A percentile compares a stretch with the other conserved stretches of the same genome.
phyloP scores from a whole-genome alignment of 169 alveolate species.

The Eimeria sp. region DNA sequence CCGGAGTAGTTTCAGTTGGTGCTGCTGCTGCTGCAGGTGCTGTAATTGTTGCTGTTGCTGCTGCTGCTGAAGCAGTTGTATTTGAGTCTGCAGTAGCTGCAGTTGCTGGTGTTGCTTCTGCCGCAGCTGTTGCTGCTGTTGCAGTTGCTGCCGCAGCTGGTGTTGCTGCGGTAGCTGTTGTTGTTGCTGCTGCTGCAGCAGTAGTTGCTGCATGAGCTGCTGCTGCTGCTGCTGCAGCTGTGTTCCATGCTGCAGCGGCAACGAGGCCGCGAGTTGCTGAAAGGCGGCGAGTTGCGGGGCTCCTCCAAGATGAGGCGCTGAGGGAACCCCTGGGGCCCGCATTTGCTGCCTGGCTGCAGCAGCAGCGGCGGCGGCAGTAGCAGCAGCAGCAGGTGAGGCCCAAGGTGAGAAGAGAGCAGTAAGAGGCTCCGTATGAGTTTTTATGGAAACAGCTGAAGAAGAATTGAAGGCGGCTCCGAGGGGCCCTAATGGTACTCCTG shows the following conservation, averaged over 20 bases:
- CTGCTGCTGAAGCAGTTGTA: background rate
- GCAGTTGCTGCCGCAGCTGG: background rate
- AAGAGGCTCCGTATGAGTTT: background rate
- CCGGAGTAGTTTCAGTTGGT: background rate
- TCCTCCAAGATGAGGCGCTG: background rate
- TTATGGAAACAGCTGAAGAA: background rate
- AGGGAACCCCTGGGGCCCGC: background rate
- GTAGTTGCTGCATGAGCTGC: slow-evolving; percentile 18
- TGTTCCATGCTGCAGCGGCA: background rate
- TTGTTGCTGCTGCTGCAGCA: slow-evolving; percentile 3
- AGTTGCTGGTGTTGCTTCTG: slow-evolving; percentile 15
- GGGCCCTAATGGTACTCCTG: background rate
- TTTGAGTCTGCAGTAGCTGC: background rate
- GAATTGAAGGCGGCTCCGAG: background rate
- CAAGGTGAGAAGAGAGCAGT: background rate
- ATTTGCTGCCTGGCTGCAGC: background rate
- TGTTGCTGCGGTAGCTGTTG: background rate
- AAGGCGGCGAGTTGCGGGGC: background rate
- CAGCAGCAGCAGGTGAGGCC: background rate
- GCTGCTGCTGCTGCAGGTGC: background rate
- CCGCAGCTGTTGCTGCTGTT: background rate
- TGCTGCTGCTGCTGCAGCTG: slow-evolving; percentile 66
- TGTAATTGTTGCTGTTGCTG: slow-evolving; percentile 10
- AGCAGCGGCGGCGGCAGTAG: too few relatives aligned
- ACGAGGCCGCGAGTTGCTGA: background rate